Evolutionary conservation across 106 monocot species (phyloP).

Genomic region (Vanilla planifolia): DNA sequence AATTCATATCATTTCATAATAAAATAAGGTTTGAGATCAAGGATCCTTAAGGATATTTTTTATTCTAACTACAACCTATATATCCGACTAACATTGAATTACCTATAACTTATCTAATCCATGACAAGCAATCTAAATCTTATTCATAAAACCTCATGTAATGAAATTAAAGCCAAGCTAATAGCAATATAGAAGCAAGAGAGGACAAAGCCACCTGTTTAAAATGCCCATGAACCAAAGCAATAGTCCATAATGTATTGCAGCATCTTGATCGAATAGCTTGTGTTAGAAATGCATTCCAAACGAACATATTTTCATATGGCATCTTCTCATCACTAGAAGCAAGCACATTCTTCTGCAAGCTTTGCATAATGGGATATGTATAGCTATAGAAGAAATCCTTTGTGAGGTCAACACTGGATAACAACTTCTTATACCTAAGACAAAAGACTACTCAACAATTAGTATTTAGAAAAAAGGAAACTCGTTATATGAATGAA

Average conservation of each 20-base stretch:
- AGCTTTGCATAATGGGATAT: conserved; percentile 89
- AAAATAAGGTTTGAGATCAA: too few species aligned
- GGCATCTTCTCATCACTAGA: conserved; percentile 44
- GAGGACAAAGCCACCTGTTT: conserved; percentile 50
- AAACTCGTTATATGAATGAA: neutral
- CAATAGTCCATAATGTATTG: conserved; percentile 91
- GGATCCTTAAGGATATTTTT: too few species aligned
- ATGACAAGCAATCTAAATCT: neutral
- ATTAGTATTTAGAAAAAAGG: neutral
- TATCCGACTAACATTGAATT: too few species aligned
- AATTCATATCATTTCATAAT: too few species aligned
- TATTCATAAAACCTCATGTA: neutral
- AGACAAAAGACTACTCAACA: conserved; percentile 4
- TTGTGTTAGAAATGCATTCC: conserved; percentile 91
- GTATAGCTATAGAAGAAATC: conserved; percentile 98
- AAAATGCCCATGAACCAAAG: conserved; percentile 90
- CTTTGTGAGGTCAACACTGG: conserved; percentile 92
- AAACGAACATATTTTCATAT: conserved; percentile 93
- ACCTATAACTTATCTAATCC: too few species aligned
- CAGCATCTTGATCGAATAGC: conserved; percentile 77
- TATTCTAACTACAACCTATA: too few species aligned
- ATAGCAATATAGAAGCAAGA: neutral
- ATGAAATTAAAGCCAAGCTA: neutral
- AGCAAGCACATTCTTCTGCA: conserved; percentile 73
- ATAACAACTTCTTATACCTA: conserved; percentile 96